phyloP scores from a whole-genome alignment of 2,329 filamentous ascomycete species.

The Fusarium zealandicum region DNA sequence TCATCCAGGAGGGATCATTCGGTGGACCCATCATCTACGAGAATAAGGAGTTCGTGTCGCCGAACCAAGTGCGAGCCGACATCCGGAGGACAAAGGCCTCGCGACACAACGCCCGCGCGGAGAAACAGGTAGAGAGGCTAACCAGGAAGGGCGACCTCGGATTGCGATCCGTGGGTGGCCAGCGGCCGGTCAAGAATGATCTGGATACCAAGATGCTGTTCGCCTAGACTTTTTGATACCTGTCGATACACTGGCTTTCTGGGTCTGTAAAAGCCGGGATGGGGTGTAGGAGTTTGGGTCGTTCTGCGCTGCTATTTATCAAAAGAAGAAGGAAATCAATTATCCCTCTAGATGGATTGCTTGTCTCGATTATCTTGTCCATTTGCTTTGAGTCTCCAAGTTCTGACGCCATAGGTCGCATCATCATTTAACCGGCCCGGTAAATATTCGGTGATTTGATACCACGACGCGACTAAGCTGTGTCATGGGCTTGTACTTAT shows the following conservation, averaged over 20 bases:
- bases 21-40: slow-evolving; percentile 97
- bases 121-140: slow-evolving; percentile 74
- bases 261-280: slow-evolving; percentile 34
- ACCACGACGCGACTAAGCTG: slow-evolving; percentile 26
- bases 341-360: slow-evolving; percentile 11
- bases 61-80: slow-evolving; percentile 91
- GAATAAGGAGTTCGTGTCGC: slow-evolving; percentile 96
- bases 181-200: slow-evolving; percentile 68
- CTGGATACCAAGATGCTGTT: slow-evolving; percentile 82
- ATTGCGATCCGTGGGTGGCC: slow-evolving; percentile 70
- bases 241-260: slow-evolving; percentile 40
- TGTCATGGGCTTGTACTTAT: slow-evolving; percentile 8
- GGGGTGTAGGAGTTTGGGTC: slow-evolving; percentile 40
- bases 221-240: slow-evolving; percentile 57
- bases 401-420: slow-evolving; percentile 32
- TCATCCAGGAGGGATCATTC: slow-evolving; percentile 94
- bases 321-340: slow-evolving; percentile 26
- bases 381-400: neutral
- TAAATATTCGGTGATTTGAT: slow-evolving; percentile 36
- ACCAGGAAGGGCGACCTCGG: slow-evolving; percentile 81
- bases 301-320: slow-evolving; percentile 36
- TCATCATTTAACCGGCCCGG: slow-evolving; percentile 37
- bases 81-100: slow-evolving; percentile 77
- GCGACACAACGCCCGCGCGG: slow-evolving; percentile 78
- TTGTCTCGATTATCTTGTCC: slow-evolving; percentile 7